Evolutionary conservation across 495 filamentous ascomycete genomes (phyloP), one percentile per base, ranked within the genome.

Genomic region (Trichocladium uniseriatum): DNA sequence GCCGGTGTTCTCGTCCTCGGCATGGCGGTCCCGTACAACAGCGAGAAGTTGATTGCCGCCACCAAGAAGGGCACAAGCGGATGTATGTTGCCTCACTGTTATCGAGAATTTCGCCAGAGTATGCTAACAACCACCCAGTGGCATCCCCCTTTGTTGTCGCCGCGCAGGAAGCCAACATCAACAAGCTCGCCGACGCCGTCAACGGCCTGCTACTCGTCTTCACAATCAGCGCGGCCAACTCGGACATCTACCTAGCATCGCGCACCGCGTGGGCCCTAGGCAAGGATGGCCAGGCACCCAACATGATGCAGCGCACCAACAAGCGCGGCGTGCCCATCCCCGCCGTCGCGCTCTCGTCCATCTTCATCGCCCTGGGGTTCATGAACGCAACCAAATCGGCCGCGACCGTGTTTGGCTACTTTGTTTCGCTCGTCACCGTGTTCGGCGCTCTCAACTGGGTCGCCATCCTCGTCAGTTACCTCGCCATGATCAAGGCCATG

Each of bases 401-500:
- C 0, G 74, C 74, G 45, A 72, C 64, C 0, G 85, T 94, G 3
- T 94, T 94, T 64, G 73, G 69, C 19, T 92, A 91, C 74, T 92
- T 95, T 51, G 83, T 92, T 52, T 88, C 90, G 60, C 72, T 95
- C 27, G 82, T 82, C 28, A 86, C 83, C 29, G 84, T 90, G 56
- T 86, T 88, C 59, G 86, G 86, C 38, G 72, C 89, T 7, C 60
- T 95, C 20, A 89, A 84, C 51, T 89, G 87, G 86, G 82, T 92
- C 49, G 89, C 86, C 0, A 83, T 94, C 46, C 75, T 94, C 1
- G 75, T 91, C 43, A 82, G 83, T 1, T 88, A 94, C 66, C 84
- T 94, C 57, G 83, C 64, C 65, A 94, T 94, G 58, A 75, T 89
- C 21, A 72, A 75, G 0, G 89, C 82, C 0, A 83, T 87, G 48